Base-by-base conservation (phyloP, 148 eudicot genomes). In the Silene conica region DNA sequence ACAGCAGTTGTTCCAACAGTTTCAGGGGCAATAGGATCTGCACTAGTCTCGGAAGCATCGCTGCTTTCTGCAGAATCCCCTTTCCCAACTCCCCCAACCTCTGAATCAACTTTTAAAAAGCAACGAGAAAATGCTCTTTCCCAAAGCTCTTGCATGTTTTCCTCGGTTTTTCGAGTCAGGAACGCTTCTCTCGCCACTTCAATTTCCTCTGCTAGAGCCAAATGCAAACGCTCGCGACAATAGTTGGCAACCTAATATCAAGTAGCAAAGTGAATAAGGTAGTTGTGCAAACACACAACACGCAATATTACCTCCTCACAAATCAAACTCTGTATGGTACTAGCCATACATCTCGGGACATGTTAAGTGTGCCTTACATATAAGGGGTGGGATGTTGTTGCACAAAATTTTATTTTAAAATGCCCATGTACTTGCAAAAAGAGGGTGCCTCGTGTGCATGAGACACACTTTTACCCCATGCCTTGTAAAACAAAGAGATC, bases 1-100 rank as follows among this genome's bases (percentile, higher is more conserved):
- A 87, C 86, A 34, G 90, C 87, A 41, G 90, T 87, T 43, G 90
- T 84, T 38, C 90, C 90, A 28, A 82, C 89, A 74, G 87, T 86
- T 73, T 82, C 89, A 0, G 89, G 78, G 57, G 87, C 88, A 66
- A 87, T 70, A 34, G 87, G 87, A 43, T 80, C 77, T 25, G 46
- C 63, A 68, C n/a, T 56, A 58, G 74, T 59, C 22, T 77, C 80
- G 41, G 82, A 74, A 31, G 34, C 71, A 70, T 57, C 50, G 65
- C 70, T 66, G 23, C 55, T 61, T 66, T 61, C 78, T 46, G 45
- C 58, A 15, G 78, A 60, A 73, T 61, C 59, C 54, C 74, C 82
- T 55, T 69, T 20, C 38, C 67, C 55, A 19, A 58, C 76, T 62
- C 83, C 85, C 69, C 85, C 83, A 71, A 87, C 81, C 77, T 87